Evolutionary conservation across 305 asterid species (phyloP), one percentile per base, ranked within the genome.

Genomic region (Fraxinus angustifolia): DNA sequence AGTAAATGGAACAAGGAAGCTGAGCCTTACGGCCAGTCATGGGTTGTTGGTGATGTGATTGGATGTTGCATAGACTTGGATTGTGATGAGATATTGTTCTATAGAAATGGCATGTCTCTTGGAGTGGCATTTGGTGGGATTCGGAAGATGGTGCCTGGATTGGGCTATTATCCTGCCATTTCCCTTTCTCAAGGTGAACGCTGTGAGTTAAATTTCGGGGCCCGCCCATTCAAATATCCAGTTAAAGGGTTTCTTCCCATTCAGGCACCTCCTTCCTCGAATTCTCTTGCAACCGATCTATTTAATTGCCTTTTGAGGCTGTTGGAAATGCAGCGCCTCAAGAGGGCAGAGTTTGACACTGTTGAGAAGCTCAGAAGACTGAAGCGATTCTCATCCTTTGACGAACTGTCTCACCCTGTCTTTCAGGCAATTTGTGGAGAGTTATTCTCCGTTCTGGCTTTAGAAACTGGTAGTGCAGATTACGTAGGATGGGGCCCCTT

Each of bases 141-240:
- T 62, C 92, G 98, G 31, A 95, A 93, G 88, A 92, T 92, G 96
- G 98, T 90, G 53, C 99, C 99, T 82, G 98, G 98, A 79, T 87
- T 95, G 88, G 99, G 97, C 74, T 95, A 95, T 87, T 92, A 93
- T 87, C 99, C 99, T 81, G 97, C 98, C 33, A 85, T 95, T 85
- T 95, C 99, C 80, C 93, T 95, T 76, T 95, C 99, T 81, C 98
- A 91, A 85, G 99, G 99, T 80, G 99, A 95, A 87, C 92, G 99
- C 0, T 93, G 99, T 80, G 93, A 95, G 90, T 83, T 93, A 81
- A 95, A 95, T 86, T 95, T 95, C 76, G 99, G 99, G 82, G 95
- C 89, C 19, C 85, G 81, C 73, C 99, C 99, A 38, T 95, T 95
- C 82, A 91, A 84, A 83, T 91, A 90, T 87, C 97, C 99, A 23